Conservation (phyloP, 352 stramenopile species). For the Pythium brassicae region DNA sequence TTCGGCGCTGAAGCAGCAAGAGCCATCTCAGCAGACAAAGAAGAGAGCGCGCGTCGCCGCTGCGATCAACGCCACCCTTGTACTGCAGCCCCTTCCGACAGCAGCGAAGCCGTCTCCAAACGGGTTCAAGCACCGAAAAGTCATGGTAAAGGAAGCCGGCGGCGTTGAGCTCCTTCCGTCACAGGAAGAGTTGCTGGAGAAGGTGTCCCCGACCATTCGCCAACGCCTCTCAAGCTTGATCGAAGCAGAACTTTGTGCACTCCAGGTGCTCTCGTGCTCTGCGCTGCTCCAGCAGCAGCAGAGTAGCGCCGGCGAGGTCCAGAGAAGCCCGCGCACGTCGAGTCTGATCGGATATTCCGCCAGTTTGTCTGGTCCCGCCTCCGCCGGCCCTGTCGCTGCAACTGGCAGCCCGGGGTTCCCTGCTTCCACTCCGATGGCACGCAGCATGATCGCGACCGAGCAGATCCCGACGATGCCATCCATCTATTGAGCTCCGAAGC, state of each 20-base stretch:
- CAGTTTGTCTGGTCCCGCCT: slow-evolving; percentile 4
- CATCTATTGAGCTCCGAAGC: slow-evolving; percentile 37
- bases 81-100: not conserved
- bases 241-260: slow-evolving; percentile 70
- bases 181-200: slow-evolving; percentile 73
- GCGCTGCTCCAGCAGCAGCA: slow-evolving; percentile 54
- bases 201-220: slow-evolving; percentile 63
- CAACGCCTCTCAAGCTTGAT: slow-evolving; percentile 68
- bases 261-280: slow-evolving; percentile 79
- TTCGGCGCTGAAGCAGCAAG: not conserved
- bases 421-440: slow-evolving; percentile 19
- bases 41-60: slow-evolving; percentile 24
- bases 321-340: slow-evolving; percentile 21
- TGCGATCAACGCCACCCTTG: not conserved
- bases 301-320: slow-evolving; percentile 9
- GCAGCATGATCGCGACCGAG: slow-evolving; percentile 55
- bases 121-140: slow-evolving; percentile 6
- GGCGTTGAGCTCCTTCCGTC: slow-evolving; percentile 41
- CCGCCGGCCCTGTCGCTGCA: not conserved
- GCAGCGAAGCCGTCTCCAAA: not conserved
- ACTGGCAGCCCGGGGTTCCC: slow-evolving; percentile 6
- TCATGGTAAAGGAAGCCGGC: slow-evolving; percentile 13
- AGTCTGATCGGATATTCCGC: slow-evolving; percentile 12
- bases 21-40: slow-evolving; percentile 13
- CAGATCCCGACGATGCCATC: slow-evolving; percentile 44